Conservation (phyloP, 495 filamentous ascomycete genomes). For the Hypoxylon lienhwacheense region DNA sequence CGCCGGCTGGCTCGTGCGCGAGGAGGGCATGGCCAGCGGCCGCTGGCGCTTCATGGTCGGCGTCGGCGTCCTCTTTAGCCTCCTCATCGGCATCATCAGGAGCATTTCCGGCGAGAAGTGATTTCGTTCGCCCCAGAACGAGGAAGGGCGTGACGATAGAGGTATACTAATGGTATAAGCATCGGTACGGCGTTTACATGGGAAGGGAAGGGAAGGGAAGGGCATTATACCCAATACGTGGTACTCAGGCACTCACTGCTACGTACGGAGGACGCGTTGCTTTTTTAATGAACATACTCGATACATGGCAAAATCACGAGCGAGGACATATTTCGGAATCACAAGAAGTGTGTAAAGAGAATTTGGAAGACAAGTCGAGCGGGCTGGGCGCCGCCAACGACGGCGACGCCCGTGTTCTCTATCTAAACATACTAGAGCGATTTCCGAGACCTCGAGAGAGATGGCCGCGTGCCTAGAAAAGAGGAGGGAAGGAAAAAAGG, state of each 20-base stretch:
- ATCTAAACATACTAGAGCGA: slow-evolving; percentile 30
- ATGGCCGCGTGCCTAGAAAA: slow-evolving; percentile 4
- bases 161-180: slow-evolving; percentile 8
- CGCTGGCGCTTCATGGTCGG: slow-evolving; percentile 81
- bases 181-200: slow-evolving; percentile 31
- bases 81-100: slow-evolving; percentile 47
- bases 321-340: slow-evolving; percentile 8
- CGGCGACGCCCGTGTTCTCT: slow-evolving; percentile 35
- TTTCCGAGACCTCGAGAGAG: slow-evolving; percentile 19
- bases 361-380: slow-evolving; percentile 12
- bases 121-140: slow-evolving; percentile 2
- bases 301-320: not conserved
- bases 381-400: slow-evolving; percentile 35
- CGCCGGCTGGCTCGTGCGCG: slow-evolving; percentile 78
- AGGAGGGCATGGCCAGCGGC: slow-evolving; percentile 85
- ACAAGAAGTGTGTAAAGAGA: not conserved
- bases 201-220: not conserved
- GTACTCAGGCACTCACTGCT: too few species aligned
- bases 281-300: too few species aligned
- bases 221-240: too few species aligned
- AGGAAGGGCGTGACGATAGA: not conserved
- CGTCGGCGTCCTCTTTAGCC: slow-evolving; percentile 66
- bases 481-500: not conserved
- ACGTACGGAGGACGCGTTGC: too few species aligned
- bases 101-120: slow-evolving; percentile 41